phyloP scores from a whole-genome alignment of 805 yeast genomes.

The Ogataea methanolica region DNA sequence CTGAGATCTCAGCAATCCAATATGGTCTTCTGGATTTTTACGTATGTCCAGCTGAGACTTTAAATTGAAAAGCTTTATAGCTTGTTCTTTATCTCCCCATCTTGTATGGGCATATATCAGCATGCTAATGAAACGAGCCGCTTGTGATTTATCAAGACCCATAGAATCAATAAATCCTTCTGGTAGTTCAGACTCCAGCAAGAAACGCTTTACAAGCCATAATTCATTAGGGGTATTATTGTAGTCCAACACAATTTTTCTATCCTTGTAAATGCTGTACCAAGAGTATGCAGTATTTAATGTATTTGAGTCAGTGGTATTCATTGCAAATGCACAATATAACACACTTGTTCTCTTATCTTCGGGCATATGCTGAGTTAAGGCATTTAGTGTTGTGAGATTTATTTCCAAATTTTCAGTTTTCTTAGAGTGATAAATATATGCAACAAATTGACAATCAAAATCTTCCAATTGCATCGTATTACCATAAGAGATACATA shows the following conservation, averaged over 20 bases:
- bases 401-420: background rate
- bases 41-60: conserved; percentile 8
- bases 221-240: conserved; percentile 5
- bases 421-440: background rate
- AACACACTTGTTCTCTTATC: background rate
- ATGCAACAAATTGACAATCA: background rate
- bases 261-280: conserved; percentile 2
- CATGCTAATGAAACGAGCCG: conserved; percentile 12
- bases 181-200: conserved; percentile 5
- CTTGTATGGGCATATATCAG: conserved; percentile 17
- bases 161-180: conserved; percentile 2
- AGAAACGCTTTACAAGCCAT: background rate
- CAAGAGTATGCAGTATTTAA: too few relatives aligned
- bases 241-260: conserved; percentile 1
- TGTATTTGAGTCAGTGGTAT: too few relatives aligned
- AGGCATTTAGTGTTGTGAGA: background rate
- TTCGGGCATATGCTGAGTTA: background rate
- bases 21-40: conserved; percentile 12
- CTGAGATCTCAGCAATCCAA: conserved; percentile 17
- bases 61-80: conserved; percentile 5
- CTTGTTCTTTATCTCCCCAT: conserved; percentile 19
- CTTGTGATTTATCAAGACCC: conserved; percentile 4
- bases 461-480: background rate
- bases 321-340: background rate
- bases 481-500: background rate